A percentile compares a stretch with the other conserved stretches of the same genome.
Conservation (phyloP, 2,329 filamentous ascomycete species). For the Talaromyces sp. region DNA sequence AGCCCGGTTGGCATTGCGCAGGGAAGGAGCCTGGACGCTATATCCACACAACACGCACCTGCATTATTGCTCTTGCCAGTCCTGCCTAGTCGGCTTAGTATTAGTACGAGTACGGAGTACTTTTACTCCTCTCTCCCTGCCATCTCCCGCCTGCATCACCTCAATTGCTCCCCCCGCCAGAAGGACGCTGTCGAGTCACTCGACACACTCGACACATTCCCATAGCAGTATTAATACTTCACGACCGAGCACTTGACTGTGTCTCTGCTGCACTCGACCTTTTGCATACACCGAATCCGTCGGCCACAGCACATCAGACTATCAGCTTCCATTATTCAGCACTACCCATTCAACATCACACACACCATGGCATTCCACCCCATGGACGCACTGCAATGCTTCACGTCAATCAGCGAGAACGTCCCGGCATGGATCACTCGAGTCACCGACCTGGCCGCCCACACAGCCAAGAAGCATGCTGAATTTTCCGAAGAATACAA, state of each 20-base stretch:
- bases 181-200: neutral
- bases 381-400: constrained; percentile 40
- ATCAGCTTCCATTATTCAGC: neutral
- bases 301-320: neutral
- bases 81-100: neutral
- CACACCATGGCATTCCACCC: neutral
- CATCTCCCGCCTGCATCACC: neutral
- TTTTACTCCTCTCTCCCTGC: neutral
- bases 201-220: neutral
- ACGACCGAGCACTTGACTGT: constrained; percentile 6
- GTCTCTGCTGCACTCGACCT: neutral
- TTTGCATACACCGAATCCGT: neutral
- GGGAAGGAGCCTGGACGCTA: neutral
- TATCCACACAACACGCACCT: neutral
- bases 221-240: neutral
- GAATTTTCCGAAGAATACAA: constrained; percentile 41
- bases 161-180: neutral
- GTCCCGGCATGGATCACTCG: constrained; percentile 40
- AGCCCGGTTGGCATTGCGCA: neutral
- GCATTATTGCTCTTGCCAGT: neutral
- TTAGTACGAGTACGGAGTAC: no score
- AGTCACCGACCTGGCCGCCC: constrained; percentile 36
- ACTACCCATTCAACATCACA: neutral
- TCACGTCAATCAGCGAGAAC: constrained; percentile 39
- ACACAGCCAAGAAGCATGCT: constrained; percentile 35